Percentiles rank a stretch among this genome's conserved stretches.
Conservation (phyloP, 192 early-diverging fungal genomes). For the Powellomyces hirtus region DNA sequence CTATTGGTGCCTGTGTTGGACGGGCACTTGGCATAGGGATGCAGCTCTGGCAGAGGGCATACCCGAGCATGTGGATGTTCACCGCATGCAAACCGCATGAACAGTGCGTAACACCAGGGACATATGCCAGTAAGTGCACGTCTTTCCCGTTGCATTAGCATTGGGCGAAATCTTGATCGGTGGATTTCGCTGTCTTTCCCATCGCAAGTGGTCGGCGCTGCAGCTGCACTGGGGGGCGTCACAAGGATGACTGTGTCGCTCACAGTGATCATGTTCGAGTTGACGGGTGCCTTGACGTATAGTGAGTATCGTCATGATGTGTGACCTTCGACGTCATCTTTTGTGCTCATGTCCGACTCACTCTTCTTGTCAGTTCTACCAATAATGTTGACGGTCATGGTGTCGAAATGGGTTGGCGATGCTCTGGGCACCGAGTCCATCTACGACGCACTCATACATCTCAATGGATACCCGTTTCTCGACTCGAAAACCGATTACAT, state of each 20-base stretch:
- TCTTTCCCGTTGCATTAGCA: too few species aligned
- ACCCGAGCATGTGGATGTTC: constrained; percentile 69
- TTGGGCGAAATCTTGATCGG: neutral
- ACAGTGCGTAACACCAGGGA: constrained; percentile 89
- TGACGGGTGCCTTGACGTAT: constrained; percentile 93
- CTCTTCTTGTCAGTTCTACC: constrained; percentile 43
- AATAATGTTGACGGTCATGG: constrained; percentile 52
- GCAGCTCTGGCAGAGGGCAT: constrained; percentile 57
- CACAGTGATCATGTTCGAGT: constrained; percentile 98
- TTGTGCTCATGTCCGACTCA: neutral
- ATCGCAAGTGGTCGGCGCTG: constrained; percentile 74
- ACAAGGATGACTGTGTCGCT: constrained; percentile 78
- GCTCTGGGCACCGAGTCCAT: constrained; percentile 65
- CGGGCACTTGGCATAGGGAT: constrained; percentile 84
- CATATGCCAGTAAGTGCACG: constrained; percentile 68
- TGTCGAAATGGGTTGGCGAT: constrained; percentile 74
- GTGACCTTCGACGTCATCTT: neutral
- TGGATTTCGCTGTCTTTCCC: neutral
- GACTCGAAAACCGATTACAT: constrained; percentile 42
- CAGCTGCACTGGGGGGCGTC: constrained; percentile 81
- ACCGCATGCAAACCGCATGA: constrained; percentile 72
- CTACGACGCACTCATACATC: constrained; percentile 58
- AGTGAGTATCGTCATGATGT: constrained; percentile 31
- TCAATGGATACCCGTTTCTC: constrained; percentile 56
- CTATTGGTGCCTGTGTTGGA: constrained; percentile 89